Evolutionary conservation across 306 rosid species (phyloP), one percentile per base, ranked within the genome.

Genomic region (Ammopiptanthus mongolicus): DNA sequence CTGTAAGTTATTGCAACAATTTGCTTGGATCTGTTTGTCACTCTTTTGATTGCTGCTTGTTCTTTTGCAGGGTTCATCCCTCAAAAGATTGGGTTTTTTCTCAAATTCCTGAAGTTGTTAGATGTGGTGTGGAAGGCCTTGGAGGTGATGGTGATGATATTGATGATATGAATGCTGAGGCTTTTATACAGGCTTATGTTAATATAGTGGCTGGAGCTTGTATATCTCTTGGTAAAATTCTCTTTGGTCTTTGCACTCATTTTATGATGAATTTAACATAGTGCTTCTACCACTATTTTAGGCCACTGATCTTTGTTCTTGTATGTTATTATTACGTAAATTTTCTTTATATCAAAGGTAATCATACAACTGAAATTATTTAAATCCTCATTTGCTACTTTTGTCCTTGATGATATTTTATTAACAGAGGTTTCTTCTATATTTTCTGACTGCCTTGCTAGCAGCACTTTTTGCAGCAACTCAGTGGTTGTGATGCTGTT

Each of bases 161-260:
- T 15, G 95, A 94, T 53, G 95, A 91, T 71, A 82, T 91, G 91
- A 96, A 94, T 64, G 82, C 89, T 22, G 98, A 94, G 86, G 89
- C 97, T 62, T 91, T 88, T 82, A 80, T 91, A 19, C 97, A 94
- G 83, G 98, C 97, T 22, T 94, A 90, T 87, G 95, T 94, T 79
- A 91, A 94, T 78, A 90, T 94, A 76, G 91, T 91, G 59, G 86
- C 93, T 81, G 97, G 98, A 80, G 96, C 97, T 74, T 91, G 98
- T 78, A 88, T 94, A 74, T 91, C 98, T 58, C 85, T 94, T 62
- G 98, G 97, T 94, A 86, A 84, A 83, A 17, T 76, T 66, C 56
- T 41, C 44, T 63, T 74, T 65, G 69, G 65, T 56, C 59, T 80
- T 81, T 80, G 42, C 4, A 10, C 18, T 59, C 56, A 63, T 74